Evolutionary conservation across 257 asterid species (phyloP), one percentile per base, ranked within the genome.

Genomic region (Fraxinus excelsior): DNA sequence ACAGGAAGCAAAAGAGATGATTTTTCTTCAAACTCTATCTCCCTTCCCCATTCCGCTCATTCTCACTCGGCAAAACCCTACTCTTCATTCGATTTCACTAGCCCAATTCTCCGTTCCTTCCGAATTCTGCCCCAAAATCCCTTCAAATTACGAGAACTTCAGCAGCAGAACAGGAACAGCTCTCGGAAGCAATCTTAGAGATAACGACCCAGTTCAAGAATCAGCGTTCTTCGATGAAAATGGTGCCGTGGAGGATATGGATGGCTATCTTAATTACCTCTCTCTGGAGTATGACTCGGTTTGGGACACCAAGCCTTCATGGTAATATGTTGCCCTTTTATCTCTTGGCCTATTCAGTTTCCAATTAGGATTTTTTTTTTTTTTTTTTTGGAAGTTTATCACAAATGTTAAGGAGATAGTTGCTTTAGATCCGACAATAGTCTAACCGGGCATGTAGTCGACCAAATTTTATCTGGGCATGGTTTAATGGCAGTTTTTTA

Each of bases 241-340:
- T 82, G 98, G 98, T 76, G 95, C 78, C 76, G 92, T 92, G 5
- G 79, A 90, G 46, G 99, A 94, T 86, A 94, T 94, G 99, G 98
- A 94, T 73, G 87, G 85, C n/a, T 94, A 94, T 81, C 97, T 94
- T 80, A 88, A 92, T 82, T 60, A 86, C 68, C 92, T 94, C 28
- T 88, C 99, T 70, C 97, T 91, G 1, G 98, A 95, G 82, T 95
- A 92, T 68, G 98, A 90, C 73, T 90, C 97, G 67, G 96, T 92
- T 76, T 94, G 98, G 98, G 97, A 94, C 85, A 92, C 97, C 89
- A 94, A 94, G 66, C 98, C 98, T 51, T 84, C 94, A 28, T 94
- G 98, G 98, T 91, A 85, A 81, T 25, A 29, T 11, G 16, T 25
- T 60, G 31, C 31, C 0, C 49, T 70, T 51, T 1, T 32, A 67